Evolutionary conservation across 1,284 basidiomycete species (phyloP), one percentile per base, ranked within the genome.

Genomic region (Moesziomyces sp.): DNA sequence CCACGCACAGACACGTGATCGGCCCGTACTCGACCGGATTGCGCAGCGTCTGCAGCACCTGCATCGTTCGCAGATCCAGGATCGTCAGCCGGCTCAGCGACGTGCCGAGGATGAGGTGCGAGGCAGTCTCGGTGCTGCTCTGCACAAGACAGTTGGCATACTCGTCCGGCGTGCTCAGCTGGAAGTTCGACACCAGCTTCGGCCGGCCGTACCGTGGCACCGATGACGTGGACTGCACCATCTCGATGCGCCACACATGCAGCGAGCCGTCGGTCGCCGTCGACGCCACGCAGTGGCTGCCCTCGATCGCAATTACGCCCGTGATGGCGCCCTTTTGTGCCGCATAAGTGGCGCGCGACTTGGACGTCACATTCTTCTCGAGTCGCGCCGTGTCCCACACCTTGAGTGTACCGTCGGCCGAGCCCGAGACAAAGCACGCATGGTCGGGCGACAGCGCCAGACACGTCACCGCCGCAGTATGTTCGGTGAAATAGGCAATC

Each of bases 381-480:
- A 93, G 85, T 10, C 91, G 87, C 7, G 90, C 89, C 0, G 91
- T 89, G 79, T 93, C 92, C 92, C 92, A 93, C 7, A 93, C 87
- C 81, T 92, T 91, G 67, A 95, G 88, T 0, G 90, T 91, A 72
- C 90, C 90, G 80, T 97, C 94, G 71, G 92, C 90, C 1, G 93
- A 95, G 0, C 90, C 89, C 0, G 94, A 92, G 1, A 93, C 91
- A 78, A 99, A 98, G 87, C 97, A 99, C 72, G 91, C 86, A 72
- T 97, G 93, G 82, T 99, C 97, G 0, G 94, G 93, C 1, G 96
- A 91, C 11, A 96, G 92, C 0, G 91, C 91, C 18, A 99, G 86
- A 1, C 90, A 88, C 1, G 91, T 93, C 64, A 99, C 87, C 1
- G 75, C 58, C 28, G 58, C 76, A 10, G 74, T 65, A 54, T 83